phyloP scores from a whole-genome alignment of 2,329 filamentous ascomycete species.

The Xylaria hypoxylon region DNA sequence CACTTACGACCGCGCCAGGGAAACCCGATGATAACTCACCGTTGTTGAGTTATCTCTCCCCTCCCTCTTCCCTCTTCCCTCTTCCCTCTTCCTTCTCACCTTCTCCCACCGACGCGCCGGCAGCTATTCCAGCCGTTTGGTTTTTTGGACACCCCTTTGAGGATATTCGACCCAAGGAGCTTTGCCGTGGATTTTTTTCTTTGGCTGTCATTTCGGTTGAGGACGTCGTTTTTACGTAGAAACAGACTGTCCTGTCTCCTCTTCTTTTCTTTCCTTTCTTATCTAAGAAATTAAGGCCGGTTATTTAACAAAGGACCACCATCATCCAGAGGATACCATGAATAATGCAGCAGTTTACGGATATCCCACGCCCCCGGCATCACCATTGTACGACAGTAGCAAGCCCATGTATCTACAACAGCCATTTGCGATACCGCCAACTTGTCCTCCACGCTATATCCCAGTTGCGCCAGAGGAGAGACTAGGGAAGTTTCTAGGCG shows the following conservation, averaged over 20 bases:
- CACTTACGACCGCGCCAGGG: slow-evolving; percentile 23
- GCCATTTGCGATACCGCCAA: slow-evolving; percentile 53
- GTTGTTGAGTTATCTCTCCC: slow-evolving; percentile 34
- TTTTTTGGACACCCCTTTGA: slow-evolving; percentile 57
- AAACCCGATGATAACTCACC: slow-evolving; percentile 39
- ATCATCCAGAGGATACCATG: slow-evolving; percentile 61
- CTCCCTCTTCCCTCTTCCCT: slow-evolving; percentile 8
- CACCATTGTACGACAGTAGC: slow-evolving; percentile 64
- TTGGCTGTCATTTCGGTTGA: slow-evolving; percentile 47
- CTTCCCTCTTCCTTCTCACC: slow-evolving; percentile 32
- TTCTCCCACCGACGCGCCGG: slow-evolving; percentile 42
- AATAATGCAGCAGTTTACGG: slow-evolving; percentile 68
- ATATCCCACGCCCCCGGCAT: slow-evolving; percentile 69
- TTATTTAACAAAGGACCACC: slow-evolving; percentile 44
- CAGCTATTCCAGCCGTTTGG: slow-evolving; percentile 31
- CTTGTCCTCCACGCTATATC: slow-evolving; percentile 60
- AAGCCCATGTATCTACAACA: slow-evolving; percentile 59
- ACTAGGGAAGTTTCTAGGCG: slow-evolving; percentile 84
- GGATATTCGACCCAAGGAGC: slow-evolving; percentile 56
- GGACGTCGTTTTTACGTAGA: slow-evolving; percentile 46
- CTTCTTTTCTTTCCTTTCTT: slow-evolving; percentile 51
- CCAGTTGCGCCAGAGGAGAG: slow-evolving; percentile 82
- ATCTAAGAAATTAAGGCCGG: slow-evolving; percentile 44
- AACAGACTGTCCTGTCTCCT: slow-evolving; percentile 43
- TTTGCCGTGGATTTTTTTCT: slow-evolving; percentile 44